A percentile compares a stretch with the other conserved stretches of the same genome.
Evolutionary conservation across 306 rosid species (phyloP).

Genomic region (Gastrolobium bilobum): DNA sequence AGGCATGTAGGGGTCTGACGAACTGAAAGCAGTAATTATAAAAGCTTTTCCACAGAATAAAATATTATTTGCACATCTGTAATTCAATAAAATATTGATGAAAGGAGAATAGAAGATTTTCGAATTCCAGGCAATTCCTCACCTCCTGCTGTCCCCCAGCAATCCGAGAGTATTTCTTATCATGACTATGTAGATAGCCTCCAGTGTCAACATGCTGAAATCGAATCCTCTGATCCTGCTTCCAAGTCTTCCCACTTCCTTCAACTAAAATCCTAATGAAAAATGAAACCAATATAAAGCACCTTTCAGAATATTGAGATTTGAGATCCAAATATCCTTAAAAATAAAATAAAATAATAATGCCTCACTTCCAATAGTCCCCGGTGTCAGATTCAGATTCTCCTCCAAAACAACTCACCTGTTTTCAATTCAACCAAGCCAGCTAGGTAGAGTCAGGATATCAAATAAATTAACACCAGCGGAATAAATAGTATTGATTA

Average conservation of each 20-base stretch:
- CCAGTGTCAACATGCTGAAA: conserved; percentile 94
- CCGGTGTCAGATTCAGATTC: conserved; percentile 86
- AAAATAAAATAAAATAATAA: background rate
- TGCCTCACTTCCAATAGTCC: conserved; percentile 86
- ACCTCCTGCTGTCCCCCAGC: conserved; percentile 99
- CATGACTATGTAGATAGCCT: conserved; percentile 89
- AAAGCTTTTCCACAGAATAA: background rate
- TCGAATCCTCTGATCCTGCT: conserved; percentile 92
- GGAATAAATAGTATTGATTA: background rate
- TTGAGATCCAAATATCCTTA: conserved; percentile 11
- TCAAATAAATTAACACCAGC: conserved; percentile 6
- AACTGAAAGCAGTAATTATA: conserved; percentile 30
- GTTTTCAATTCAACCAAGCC: conserved; percentile 33
- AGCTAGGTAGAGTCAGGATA: background rate
- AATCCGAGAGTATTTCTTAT: conserved; percentile 93
- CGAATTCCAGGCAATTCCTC: conserved; percentile 47
- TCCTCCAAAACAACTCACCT: conserved; percentile 98
- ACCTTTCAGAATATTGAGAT: conserved; percentile 34
- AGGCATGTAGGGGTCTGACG: background rate
- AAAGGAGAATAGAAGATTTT: conserved; percentile 11
- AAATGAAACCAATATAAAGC: conserved; percentile 43
- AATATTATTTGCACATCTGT: conserved; percentile 4
- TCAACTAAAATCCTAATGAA: conserved; percentile 73
- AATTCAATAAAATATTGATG: background rate
- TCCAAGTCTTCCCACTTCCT: conserved; percentile 98